Base-by-base conservation (phyloP, 1,139 yeast genomes). In the Pichia sp. region DNA sequence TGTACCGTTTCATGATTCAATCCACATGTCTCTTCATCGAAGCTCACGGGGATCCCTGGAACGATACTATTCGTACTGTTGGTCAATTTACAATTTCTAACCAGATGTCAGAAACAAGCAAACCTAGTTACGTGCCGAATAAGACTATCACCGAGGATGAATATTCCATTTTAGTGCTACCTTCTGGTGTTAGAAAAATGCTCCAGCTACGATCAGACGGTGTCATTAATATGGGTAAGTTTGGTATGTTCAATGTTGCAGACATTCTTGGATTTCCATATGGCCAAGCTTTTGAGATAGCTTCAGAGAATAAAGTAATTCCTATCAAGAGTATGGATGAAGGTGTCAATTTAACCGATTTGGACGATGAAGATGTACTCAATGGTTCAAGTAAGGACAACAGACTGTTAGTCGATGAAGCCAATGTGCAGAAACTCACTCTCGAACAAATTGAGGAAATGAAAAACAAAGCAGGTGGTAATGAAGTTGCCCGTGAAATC, bases 281-380 rank as follows among this genome's bases (percentile, higher is more conserved):
- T 50, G 98, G 98, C 1, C 88, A 83, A 50, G 77, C 94, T 0
- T 91, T 91, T 60, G 97, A 91, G 55, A 82, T 91, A 29, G 55
- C 69, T 22, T 83, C 75, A 33, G 78, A 74, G 42, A 63, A 66
- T 40, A 62, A 64, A 20, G 75, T 78, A 8, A 59, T 58, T 33
- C 73, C 81, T 2, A 69, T 76, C 31, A 60, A 62, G 51, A 60
- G 45, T 37, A 39, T 57, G 30, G 44, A 53, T 0, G 56, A 53
- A 14, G 63, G 55, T n/a, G 26, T 40, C 14, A 39, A 40, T 33
- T 23, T 40, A 4, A 29, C 40, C 7, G 42, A 38, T 24, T 52
- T 48, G 12, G 52, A 39, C 25, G 40, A 45, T 26, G 62, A 33
- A n/a, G 46, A 34, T n/a, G 19, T 37, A 9, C n/a, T 44, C 50